Evolutionary conservation across 352 stramenopile species (phyloP).

Genomic region (Phytophthora europaea): DNA sequence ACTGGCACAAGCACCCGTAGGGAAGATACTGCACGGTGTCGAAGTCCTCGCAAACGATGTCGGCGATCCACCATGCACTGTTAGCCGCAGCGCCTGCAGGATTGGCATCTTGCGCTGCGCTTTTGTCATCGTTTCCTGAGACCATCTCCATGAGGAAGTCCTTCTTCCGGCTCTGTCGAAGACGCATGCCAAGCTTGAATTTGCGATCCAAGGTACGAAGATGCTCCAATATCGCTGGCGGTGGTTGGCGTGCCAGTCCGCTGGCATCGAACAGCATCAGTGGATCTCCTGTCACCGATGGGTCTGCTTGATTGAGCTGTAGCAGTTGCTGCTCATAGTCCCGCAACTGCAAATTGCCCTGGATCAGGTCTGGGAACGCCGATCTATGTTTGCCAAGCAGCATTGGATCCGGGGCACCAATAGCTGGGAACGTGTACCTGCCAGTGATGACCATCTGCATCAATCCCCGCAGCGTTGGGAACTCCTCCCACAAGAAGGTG

Average conservation of each 20-base stretch:
- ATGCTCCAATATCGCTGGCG: conserved; percentile 80
- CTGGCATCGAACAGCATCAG: conserved; percentile 82
- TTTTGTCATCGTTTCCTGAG: conserved; percentile 52
- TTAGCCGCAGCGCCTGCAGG: conserved; percentile 24
- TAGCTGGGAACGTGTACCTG: conserved; percentile 74
- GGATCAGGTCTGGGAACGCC: conserved; percentile 62
- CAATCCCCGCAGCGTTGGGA: conserved; percentile 78
- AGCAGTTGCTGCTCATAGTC: conserved; percentile 85
- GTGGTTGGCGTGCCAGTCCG: conserved; percentile 74
- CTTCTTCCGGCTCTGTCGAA: conserved; percentile 79
- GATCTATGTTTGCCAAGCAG: conserved; percentile 71
- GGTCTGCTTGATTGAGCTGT: conserved; percentile 51
- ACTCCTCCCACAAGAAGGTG: conserved; percentile 75
- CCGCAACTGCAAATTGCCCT: conserved; percentile 67
- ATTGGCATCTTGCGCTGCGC: conserved; percentile 18
- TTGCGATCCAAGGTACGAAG: conserved; percentile 74
- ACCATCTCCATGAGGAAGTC: conserved; percentile 93
- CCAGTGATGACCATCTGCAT: conserved; percentile 92
- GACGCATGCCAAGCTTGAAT: conserved; percentile 80
- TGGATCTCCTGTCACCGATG: conserved; percentile 60
- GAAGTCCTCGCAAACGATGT: conserved; percentile 90
- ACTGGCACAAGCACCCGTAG: conserved; percentile 79
- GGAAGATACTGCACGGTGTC: conserved; percentile 86
- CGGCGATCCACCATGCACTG: conserved; percentile 85
- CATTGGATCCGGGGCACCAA: conserved; percentile 59